Conservation (phyloP, 2,329 filamentous ascomycete genomes). For the Chaetomium olivaceum region DNA sequence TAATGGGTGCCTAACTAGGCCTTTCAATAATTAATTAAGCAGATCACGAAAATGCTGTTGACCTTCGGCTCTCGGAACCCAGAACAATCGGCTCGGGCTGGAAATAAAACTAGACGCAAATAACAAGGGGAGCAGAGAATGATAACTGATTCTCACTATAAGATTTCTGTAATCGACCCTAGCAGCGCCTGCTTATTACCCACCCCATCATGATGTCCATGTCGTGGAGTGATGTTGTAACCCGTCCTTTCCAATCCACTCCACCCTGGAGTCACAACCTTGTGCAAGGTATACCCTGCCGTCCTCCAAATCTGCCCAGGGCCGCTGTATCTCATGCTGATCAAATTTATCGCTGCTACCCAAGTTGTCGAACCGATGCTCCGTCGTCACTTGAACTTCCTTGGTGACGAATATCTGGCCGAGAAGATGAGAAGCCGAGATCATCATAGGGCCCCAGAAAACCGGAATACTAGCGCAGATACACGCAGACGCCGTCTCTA, state of each 20-base stretch:
- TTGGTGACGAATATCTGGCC: slow-evolving; percentile 26
- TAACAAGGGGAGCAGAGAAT: background rate
- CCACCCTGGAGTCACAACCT: slow-evolving; percentile 1
- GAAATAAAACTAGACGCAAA: background rate
- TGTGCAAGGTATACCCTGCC: background rate
- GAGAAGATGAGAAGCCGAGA: slow-evolving; percentile 14
- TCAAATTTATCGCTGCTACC: slow-evolving; percentile 12
- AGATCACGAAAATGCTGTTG: too few species aligned
- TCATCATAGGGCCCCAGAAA: slow-evolving; percentile 23
- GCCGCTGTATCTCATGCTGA: slow-evolving; percentile 9
- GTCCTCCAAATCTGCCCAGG: background rate
- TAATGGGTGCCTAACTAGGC: too few species aligned
- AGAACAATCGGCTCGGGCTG: too few species aligned
- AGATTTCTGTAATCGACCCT: too few species aligned
- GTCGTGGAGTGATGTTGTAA: background rate
- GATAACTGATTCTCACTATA: background rate
- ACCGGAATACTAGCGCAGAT: slow-evolving; percentile 28
- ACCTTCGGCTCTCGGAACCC: background rate
- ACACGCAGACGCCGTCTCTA: slow-evolving; percentile 27
- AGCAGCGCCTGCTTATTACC: too few species aligned
- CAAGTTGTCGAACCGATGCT: slow-evolving; percentile 13
- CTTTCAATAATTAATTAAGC: background rate
- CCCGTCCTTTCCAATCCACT: slow-evolving; percentile 10
- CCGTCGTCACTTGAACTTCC: slow-evolving; percentile 20
- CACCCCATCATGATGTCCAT: background rate